Evolutionary conservation across 495 filamentous ascomycete species (phyloP).

Genomic region (Aspergillus indologenus): DNA sequence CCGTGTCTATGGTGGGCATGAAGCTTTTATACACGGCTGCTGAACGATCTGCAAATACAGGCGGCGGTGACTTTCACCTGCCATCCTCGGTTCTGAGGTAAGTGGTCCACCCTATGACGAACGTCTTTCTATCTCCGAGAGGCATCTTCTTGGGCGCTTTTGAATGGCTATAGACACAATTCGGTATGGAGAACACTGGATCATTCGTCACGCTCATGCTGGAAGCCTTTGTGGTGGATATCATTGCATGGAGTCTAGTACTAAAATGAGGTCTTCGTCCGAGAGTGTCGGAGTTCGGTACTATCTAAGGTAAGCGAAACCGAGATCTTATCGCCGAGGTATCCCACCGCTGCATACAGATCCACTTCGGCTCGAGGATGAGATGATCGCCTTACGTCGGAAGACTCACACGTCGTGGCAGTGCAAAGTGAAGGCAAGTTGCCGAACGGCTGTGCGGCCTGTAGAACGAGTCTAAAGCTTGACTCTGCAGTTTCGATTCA

Average conservation of each 20-base stretch:
- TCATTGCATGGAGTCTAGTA: not conserved
- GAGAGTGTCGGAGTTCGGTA: not conserved
- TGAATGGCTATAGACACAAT: not conserved
- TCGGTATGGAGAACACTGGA: not conserved
- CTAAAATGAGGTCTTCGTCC: not conserved
- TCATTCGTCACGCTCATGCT: not conserved
- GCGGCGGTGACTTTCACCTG: not conserved
- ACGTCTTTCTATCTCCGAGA: not conserved
- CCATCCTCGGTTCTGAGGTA: not conserved
- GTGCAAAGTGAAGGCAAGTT: not conserved
- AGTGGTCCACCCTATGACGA: not conserved
- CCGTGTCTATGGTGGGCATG: not conserved
- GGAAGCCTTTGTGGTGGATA: not conserved
- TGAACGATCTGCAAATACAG: not conserved
- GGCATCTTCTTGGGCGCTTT: too few species aligned
- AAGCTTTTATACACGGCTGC: not conserved
- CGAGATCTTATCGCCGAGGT: not conserved
- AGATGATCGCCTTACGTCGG: not conserved
- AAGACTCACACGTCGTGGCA: not conserved
- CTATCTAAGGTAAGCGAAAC: not conserved
- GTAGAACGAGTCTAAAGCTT: too few species aligned
- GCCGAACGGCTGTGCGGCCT: too few species aligned
- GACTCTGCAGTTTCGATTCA: too few species aligned
- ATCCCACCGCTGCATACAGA: not conserved
- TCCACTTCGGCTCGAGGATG: not conserved